phyloP scores from a whole-genome alignment of 768 basidiomycete genomes.

The Coprinellus micaceus region DNA sequence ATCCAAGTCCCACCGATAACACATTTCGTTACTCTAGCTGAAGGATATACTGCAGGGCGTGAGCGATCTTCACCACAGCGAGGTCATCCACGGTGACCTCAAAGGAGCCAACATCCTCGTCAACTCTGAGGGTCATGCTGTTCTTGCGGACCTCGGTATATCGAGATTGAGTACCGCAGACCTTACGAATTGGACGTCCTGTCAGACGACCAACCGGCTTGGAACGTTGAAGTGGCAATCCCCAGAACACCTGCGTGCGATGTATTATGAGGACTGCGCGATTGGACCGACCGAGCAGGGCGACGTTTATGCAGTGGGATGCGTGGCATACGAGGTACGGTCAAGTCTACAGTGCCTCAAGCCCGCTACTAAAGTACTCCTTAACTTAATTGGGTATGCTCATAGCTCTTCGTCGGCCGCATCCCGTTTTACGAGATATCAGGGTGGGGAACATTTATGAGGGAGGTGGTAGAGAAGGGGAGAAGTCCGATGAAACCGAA shows the following conservation, averaged over 20 bases:
- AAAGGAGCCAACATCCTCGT: constrained; percentile 19
- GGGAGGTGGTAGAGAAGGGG: background rate
- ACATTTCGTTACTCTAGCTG: background rate
- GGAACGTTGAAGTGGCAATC: background rate
- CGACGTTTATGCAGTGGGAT: background rate
- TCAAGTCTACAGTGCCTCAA: background rate
- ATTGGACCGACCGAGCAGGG: background rate
- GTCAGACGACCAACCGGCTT: background rate
- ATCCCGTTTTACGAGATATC: background rate
- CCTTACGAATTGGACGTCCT: background rate
- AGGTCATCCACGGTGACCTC: constrained; percentile 16
- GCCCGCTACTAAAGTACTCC: background rate
- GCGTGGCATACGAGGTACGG: background rate
- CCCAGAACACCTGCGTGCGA: background rate
- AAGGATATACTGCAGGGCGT: constrained; percentile 13
- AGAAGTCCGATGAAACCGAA: background rate
- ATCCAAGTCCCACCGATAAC: background rate
- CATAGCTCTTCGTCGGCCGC: background rate
- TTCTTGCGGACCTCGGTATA: constrained; percentile 18
- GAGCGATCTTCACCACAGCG: constrained; percentile 12
- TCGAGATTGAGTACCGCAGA: too few relatives aligned
- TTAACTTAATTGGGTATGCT: background rate
- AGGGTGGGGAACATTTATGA: background rate
- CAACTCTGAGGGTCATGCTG: constrained; percentile 14
- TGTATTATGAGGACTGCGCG: background rate